phyloP scores from a whole-genome alignment of 1,284 basidiomycete species.

The Stygiomarasmius scandens region DNA sequence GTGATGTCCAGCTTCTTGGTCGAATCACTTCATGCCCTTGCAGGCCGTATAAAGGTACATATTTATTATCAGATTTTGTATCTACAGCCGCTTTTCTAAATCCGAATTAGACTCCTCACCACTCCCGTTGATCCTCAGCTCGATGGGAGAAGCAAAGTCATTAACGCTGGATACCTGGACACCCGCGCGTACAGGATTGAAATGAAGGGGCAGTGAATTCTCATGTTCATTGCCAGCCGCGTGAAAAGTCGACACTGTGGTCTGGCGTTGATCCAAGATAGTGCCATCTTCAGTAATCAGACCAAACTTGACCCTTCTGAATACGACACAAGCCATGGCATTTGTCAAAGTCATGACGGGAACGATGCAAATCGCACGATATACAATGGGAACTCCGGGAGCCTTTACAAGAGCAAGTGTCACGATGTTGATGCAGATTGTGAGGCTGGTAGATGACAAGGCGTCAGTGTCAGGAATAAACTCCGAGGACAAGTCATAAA shows the following conservation, averaged over 20 bases:
- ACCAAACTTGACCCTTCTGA: slow-evolving; percentile 1
- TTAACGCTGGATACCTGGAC: too few relatives aligned
- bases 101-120: too few relatives aligned
- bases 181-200: background rate
- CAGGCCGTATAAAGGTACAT: too few relatives aligned
- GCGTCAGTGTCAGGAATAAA: background rate
- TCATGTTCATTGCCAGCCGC: background rate
- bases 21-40: too few relatives aligned
- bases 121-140: too few relatives aligned
- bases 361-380: background rate
- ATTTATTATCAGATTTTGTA: too few relatives aligned
- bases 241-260: background rate
- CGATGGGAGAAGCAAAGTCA: too few relatives aligned
- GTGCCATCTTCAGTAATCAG: background rate
- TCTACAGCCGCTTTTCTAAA: too few relatives aligned
- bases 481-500: too few relatives aligned
- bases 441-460: background rate
- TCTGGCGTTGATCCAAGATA: background rate
- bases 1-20: too few relatives aligned
- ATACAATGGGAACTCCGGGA: background rate
- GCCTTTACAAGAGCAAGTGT: background rate
- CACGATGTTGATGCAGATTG: background rate
- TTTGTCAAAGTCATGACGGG: background rate
- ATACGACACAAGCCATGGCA: slow-evolving; percentile 4
- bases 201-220: background rate